A percentile compares a stretch with the other conserved stretches of the same genome.
Evolutionary conservation across 805 yeast species (phyloP).

Genomic region (Ogataea methylovora): DNA sequence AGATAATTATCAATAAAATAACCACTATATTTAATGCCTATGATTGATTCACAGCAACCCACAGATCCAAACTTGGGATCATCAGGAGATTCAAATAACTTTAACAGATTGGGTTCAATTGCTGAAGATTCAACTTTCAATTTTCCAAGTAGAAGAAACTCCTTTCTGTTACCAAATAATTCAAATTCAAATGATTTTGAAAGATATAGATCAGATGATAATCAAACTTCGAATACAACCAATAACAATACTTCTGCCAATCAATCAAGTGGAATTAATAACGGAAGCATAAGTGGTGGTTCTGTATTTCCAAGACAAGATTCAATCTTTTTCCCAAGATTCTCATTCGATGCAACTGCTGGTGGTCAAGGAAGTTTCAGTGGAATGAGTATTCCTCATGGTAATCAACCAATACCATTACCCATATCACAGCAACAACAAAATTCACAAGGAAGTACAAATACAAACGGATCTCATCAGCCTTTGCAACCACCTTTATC

Average conservation of each 20-base stretch:
- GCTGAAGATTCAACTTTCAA: constrained; percentile 19
- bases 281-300: neutral
- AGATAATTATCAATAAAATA: too few species aligned
- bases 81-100: constrained; percentile 9
- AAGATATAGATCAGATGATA: neutral
- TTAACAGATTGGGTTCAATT: constrained; percentile 14
- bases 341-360: constrained; percentile 18
- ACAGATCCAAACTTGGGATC: constrained; percentile 13
- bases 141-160: constrained; percentile 17
- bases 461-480: neutral
- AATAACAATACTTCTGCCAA: too few species aligned
- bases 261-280: neutral
- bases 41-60: constrained; percentile 19
- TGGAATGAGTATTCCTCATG: constrained; percentile 1
- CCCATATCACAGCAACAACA: constrained; percentile 1
- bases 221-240: too few species aligned
- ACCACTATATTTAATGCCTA: constrained; percentile 7
- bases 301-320: constrained; percentile 21
- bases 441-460: neutral
- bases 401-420: neutral
- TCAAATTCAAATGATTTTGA: constrained; percentile 8
- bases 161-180: constrained; percentile 15
- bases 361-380: constrained; percentile 11
- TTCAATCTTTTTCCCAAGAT: constrained; percentile 21
- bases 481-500: neutral